Evolutionary conservation across 495 filamentous ascomycete genomes (phyloP), one percentile per base, ranked within the genome.

Genomic region (Neurospora sp.): DNA sequence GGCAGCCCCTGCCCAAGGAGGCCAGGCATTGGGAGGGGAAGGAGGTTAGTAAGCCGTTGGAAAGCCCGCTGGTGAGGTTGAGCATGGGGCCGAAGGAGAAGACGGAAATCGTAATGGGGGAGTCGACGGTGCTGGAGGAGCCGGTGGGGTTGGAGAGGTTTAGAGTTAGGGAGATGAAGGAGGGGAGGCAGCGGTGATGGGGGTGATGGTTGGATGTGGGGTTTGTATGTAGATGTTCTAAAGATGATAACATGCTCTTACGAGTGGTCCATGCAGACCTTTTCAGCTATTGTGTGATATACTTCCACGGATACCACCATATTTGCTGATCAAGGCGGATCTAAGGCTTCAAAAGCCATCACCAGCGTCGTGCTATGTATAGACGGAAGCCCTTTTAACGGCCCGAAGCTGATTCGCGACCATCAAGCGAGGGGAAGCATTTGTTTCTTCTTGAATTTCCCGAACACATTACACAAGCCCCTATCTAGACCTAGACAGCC

Each of bases 1-100:
- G 89, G 88, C 84, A 86, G 78, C 90, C 91, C n/a, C 73, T 92
- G 38, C 84, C 87, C 1, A 69, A 74, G 21, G 88, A 89, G 71
- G 83, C 87, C 0, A 79, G 90, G 39, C 83, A 86, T 43, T 91
- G 90, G 90, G 90, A 91, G 73, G 79, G 82, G 2, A 70, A 40
- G 13, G 76, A 77, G 70, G 37, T 75, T 9, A 75, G 79, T 2
- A 77, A 71, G 54, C 79, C 77, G 15, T 71, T 71, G 24, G 54
- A 66, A 28, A 19, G 13, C 28, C 70, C 76, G 15, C 37, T 72
- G 72, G 34, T 45, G 3, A 38, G 15, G 0, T 7, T 21, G 2
- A 70, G n/a, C 9, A 28, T 37, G 1, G 28, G 71, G 31, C 28
- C 66, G 15, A 66, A 66, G 28, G 54, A 11, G 72, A 78, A 69